These are phyloP conservation scores for Hypoxylon sp. DNA, from an alignment of 2,329 filamentous ascomycete genomes.

Conservation along the genomic window DNA sequence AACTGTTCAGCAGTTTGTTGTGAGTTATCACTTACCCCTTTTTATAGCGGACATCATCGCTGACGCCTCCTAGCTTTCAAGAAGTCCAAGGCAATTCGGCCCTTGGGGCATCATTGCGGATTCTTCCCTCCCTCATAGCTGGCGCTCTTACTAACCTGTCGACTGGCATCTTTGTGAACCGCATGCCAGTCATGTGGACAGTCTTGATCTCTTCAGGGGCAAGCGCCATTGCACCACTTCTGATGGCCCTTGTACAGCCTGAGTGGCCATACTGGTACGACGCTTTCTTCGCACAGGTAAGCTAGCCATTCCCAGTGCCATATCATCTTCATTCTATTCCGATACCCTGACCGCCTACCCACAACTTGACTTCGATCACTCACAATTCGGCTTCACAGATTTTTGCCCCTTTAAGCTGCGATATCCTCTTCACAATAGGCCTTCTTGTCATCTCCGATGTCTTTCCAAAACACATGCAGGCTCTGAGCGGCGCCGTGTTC, in stretches of 20 bases:
- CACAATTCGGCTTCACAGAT: not conserved
- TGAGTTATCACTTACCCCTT: not conserved
- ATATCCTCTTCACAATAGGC: not conserved
- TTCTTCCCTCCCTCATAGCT: not conserved
- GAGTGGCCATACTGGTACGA: slow-evolving; percentile 1
- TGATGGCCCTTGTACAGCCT: not conserved
- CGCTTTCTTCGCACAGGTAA: not conserved
- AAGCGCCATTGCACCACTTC: not conserved
- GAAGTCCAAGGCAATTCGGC: not conserved
- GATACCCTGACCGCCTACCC: not conserved
- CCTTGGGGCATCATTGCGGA: not conserved
- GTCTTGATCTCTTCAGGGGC: not conserved
- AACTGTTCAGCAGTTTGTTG: not conserved
- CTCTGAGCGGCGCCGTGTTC: not conserved
- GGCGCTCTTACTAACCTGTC: not conserved
- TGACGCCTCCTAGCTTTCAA: not conserved
- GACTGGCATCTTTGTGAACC: not conserved
- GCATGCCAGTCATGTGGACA: not conserved
- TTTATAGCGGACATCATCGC: not conserved
- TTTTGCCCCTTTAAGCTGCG: not conserved
- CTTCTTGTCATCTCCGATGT: not conserved
- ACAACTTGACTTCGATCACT: not conserved
- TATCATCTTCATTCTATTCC: not conserved
- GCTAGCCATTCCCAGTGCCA: not conserved
- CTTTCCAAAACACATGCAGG: not conserved